These are phyloP conservation scores for Bretschneidera sinensis DNA, from an alignment of 345 rosid genomes.

Conservation along the genomic window DNA sequence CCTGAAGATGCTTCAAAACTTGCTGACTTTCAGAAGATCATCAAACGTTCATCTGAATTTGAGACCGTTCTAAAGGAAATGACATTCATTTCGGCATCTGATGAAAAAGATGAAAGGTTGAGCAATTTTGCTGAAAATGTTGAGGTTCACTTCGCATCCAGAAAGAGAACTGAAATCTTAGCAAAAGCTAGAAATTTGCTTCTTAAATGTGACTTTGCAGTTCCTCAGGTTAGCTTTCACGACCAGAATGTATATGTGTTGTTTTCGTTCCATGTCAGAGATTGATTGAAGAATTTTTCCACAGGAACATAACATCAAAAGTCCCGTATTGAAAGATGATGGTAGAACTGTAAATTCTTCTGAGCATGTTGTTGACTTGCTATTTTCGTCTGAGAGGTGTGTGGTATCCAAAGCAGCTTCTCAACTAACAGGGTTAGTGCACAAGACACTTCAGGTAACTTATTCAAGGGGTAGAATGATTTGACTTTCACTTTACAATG, in stretches of 20 bases:
- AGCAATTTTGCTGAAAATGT: constrained; percentile 82
- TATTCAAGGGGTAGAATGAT: neutral
- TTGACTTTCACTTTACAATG: neutral
- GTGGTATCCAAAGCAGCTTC: constrained; percentile 82
- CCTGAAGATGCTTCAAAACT: constrained; percentile 94
- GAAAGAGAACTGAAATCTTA: constrained; percentile 76
- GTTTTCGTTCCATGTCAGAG: constrained; percentile 11
- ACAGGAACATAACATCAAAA: constrained; percentile 49
- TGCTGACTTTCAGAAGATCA: constrained; percentile 75
- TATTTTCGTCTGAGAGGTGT: constrained; percentile 73
- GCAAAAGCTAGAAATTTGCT: constrained; percentile 83
- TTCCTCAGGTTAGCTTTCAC: constrained; percentile 56
- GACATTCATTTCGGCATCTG: constrained; percentile 65
- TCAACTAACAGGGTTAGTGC: constrained; percentile 77
- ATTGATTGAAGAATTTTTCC: constrained; percentile 18
- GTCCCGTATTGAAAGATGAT: constrained; percentile 26
- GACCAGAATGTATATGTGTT: constrained; percentile 5
- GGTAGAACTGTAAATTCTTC: constrained; percentile 31
- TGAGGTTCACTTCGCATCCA: constrained; percentile 94
- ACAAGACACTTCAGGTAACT: constrained; percentile 70
- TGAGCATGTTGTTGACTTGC: constrained; percentile 59
- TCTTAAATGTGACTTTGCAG: constrained; percentile 66
- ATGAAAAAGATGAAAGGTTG: constrained; percentile 58
- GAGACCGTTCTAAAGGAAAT: constrained; percentile 63
- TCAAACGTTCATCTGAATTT: constrained; percentile 62